Evolutionary conservation across 345 rosid species (phyloP).

Genomic region (Citropsis articulata): DNA sequence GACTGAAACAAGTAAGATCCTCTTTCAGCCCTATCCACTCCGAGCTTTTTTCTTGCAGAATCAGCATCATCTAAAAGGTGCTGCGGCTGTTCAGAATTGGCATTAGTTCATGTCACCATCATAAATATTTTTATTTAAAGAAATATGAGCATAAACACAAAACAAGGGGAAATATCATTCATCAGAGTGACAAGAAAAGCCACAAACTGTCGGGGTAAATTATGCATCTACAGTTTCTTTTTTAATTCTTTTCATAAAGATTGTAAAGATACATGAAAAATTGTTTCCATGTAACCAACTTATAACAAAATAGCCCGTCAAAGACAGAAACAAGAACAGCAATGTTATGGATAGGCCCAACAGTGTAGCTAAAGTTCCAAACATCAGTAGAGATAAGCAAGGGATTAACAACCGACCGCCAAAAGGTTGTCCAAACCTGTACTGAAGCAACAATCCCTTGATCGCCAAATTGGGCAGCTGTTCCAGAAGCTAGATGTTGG

Average conservation of each 20-base stretch:
- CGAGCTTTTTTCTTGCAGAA: constrained; percentile 67
- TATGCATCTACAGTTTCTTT: no score
- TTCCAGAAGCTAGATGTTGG: constrained; percentile 73
- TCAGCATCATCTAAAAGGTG: constrained; percentile 88
- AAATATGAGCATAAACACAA: not conserved
- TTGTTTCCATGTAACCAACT: not conserved
- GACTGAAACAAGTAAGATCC: constrained; percentile 67
- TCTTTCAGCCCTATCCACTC: constrained; percentile 60
- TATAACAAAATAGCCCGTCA: not conserved
- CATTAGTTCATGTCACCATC: not conserved
- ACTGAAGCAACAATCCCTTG: constrained; percentile 72
- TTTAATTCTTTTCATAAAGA: not conserved
- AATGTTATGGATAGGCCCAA: not conserved
- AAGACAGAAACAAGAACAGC: not conserved
- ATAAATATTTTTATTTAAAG: not conserved
- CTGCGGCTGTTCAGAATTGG: constrained; percentile 63
- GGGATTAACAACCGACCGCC: not conserved
- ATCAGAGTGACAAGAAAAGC: not conserved
- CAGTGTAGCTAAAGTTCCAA: not conserved
- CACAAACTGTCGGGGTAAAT: not conserved
- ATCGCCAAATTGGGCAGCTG: constrained; percentile 62
- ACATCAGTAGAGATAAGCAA: not conserved
- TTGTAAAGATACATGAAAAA: no score
- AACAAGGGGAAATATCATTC: not conserved
- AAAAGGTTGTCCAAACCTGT: constrained; percentile 47